A percentile compares a stretch with the other conserved stretches of the same genome.
These are phyloP conservation scores for Citeromyces siamensis DNA, from an alignment of 1,139 yeast genomes.

Conservation along the genomic window DNA sequence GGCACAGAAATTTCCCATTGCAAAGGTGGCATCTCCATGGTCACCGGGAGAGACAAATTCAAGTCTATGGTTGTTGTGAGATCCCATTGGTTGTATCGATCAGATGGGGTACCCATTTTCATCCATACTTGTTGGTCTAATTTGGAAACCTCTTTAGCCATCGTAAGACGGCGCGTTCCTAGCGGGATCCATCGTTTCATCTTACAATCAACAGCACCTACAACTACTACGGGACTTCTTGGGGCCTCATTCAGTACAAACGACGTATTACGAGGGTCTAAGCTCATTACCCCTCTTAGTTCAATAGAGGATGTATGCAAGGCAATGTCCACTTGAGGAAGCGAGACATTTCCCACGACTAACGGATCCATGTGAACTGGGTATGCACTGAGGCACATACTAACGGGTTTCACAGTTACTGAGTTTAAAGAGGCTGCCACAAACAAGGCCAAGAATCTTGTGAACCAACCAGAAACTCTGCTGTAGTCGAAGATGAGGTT, in stretches of 20 bases:
- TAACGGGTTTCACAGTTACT: background rate
- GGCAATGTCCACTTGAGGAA: background rate
- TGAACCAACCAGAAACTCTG: constrained; percentile 4
- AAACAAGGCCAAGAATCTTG: background rate
- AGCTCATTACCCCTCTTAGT: background rate
- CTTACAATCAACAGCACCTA: background rate
- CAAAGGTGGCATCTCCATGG: constrained; percentile 2
- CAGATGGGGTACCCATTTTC: background rate
- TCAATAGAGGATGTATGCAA: background rate
- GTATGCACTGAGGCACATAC: background rate
- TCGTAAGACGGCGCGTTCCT: background rate
- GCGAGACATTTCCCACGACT: background rate
- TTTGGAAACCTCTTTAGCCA: background rate
- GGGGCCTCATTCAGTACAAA: background rate
- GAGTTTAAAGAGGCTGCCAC: background rate
- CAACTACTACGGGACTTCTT: background rate
- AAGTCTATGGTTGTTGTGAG: background rate
- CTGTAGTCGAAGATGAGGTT: constrained; percentile 6
- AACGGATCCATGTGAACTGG: too few relatives aligned
- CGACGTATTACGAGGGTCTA: background rate
- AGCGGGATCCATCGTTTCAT: background rate
- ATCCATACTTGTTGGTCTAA: background rate
- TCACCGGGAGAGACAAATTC: constrained; percentile 4
- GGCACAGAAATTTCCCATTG: constrained; percentile 7
- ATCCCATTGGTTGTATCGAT: background rate